Base-by-base conservation (phyloP, 345 rosid species). In the Cardamine chenopodiifolia region DNA sequence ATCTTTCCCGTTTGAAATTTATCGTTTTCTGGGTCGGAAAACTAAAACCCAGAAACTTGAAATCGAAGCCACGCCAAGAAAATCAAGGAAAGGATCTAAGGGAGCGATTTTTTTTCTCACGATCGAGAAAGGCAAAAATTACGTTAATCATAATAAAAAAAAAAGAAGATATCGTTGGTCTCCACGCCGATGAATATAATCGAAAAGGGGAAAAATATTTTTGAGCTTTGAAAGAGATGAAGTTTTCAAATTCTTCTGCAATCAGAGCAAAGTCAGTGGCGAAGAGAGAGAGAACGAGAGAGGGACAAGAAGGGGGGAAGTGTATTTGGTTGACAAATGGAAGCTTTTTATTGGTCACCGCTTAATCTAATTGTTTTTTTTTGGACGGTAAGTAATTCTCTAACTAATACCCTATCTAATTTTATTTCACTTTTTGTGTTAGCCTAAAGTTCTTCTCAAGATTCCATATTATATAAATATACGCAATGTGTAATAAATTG, bases 11-110 rank as follows among this genome's bases (percentile, higher is more conserved):
- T 39, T 15, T 12, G 48, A 42, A 58, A 31, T n/a, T 23, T 10
- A 2, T 59, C 50, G 71, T 58, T 70, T 76, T 66, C 18, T 19
- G 35, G 32, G 52, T 25, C 66, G 47, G 68, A 72, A 70, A 50
- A 77, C 17, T 72, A 79, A 50, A 79, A 77, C 81, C 87, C 85
- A 76, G 73, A 55, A 75, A 78, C 56, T 76, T 15, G 65, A 75
- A 66, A 68, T 55, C 75, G 31, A 60, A 78, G 70, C 55, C 19
- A 62, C 20, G 67, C 62, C 31, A 68, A 78, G 82, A 82, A 80
- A 77, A 37, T 73, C 76, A 72, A 62, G 39, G 60, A 69, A 62
- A 75, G 50, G 66, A 72, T 61, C 64, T 17, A 75, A 37, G 44
- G 32, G 58, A 34, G 19, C 53, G 67, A 54, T 58, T 2, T 61